These are phyloP conservation scores for Psilocybe azurescens DNA, from an alignment of 768 basidiomycete species.

Conservation along the genomic window DNA sequence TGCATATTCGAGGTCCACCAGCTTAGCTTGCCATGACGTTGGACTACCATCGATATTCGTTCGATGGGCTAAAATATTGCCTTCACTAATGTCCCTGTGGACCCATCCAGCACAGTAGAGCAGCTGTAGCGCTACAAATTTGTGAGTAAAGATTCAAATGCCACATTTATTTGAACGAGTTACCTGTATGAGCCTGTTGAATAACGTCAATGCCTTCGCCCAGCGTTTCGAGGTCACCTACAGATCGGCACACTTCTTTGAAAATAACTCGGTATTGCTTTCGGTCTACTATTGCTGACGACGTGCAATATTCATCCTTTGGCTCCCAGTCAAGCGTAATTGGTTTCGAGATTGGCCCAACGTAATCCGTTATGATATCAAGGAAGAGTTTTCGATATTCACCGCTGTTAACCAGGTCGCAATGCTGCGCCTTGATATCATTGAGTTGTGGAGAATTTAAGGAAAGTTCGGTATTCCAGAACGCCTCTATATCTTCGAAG, in stretches of 20 bases:
- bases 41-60: too few relatives aligned
- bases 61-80: too few relatives aligned
- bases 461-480: background rate
- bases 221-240: background rate
- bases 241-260: too few relatives aligned
- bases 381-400: background rate
- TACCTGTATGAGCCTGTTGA: background rate
- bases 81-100: too few relatives aligned
- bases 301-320: too few relatives aligned
- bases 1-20: too few relatives aligned
- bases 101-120: background rate
- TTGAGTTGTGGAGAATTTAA: background rate
- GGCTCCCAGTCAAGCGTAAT: too few relatives aligned
- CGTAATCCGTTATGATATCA: background rate
- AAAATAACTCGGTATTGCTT: too few relatives aligned
- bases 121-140: constrained; percentile 16
- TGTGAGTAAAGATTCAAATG: background rate
- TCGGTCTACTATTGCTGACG: too few relatives aligned
- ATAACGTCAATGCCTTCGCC: constrained; percentile 2
- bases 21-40: too few relatives aligned
- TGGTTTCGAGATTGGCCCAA: background rate
- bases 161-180: background rate
- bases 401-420: background rate
- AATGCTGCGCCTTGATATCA: background rate
- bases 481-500: constrained; percentile 10